A percentile compares a stretch with the other conserved stretches of the same genome.
These are phyloP conservation scores for Condylostoma magnum DNA, from an alignment of 169 alveolate species.

Conservation along the genomic window DNA sequence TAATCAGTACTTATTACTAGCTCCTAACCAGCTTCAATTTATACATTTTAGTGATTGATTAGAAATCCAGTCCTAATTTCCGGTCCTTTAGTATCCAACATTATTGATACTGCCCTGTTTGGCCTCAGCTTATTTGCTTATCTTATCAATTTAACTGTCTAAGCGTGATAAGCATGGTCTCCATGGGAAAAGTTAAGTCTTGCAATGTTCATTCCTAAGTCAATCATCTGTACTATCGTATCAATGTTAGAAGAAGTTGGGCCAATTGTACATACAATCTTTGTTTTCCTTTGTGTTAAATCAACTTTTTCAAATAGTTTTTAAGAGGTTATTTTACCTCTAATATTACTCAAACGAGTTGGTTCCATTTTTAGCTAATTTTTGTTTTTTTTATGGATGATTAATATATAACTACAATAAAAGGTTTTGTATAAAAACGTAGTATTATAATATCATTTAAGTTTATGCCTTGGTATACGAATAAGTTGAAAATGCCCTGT, in stretches of 20 bases:
- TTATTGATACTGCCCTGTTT: conserved; percentile 87
- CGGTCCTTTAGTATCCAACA: conserved; percentile 99
- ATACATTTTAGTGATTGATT: conserved; percentile 85
- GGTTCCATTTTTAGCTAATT: too few species aligned
- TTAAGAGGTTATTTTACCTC: too few species aligned
- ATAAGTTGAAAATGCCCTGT: too few species aligned
- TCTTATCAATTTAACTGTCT: conserved; percentile 79
- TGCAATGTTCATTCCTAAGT: conserved; percentile 96
- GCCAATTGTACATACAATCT: conserved; percentile 97
- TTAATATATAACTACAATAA: too few species aligned
- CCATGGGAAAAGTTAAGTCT: conserved; percentile 99
- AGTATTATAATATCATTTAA: too few species aligned
- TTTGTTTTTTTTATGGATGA: too few species aligned
- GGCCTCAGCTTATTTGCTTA: conserved; percentile 94
- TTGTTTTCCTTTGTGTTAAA: too few species aligned
- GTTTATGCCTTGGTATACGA: too few species aligned
- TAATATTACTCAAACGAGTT: too few species aligned
- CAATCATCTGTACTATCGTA: conserved; percentile 89
- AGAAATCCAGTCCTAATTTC: conserved; percentile 98
- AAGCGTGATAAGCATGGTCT: conserved; percentile 93
- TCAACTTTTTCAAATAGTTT: too few species aligned
- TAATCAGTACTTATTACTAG: conserved; percentile 94
- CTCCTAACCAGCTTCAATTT: conserved; percentile 89
- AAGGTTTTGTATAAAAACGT: too few species aligned
- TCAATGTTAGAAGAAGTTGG: conserved; percentile 95